Percentiles rank a stretch among this genome's conserved stretches.
phyloP scores from a whole-genome alignment of 371 early-diverging fungal species.

The Blakeslea trispora region DNA sequence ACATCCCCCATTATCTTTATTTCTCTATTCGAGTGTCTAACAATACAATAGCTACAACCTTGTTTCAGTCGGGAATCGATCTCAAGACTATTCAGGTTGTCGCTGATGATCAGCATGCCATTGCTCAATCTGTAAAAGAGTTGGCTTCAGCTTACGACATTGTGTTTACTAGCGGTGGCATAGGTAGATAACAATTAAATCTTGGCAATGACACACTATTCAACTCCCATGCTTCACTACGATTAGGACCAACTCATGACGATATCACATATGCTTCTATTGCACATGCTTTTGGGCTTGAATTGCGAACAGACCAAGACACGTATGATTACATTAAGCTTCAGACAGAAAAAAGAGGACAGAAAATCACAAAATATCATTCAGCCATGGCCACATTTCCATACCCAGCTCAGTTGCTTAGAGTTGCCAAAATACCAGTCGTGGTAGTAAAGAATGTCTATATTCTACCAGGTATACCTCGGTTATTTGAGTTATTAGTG shows the following conservation, averaged over 20 bases:
- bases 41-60: slow-evolving; percentile 40
- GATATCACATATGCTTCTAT: slow-evolving; percentile 72
- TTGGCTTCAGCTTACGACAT: slow-evolving; percentile 50
- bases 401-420: slow-evolving; percentile 31
- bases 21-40: background rate
- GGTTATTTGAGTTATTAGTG: slow-evolving; percentile 53
- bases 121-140: slow-evolving; percentile 43
- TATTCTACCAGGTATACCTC: slow-evolving; percentile 68
- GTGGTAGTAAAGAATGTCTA: slow-evolving; percentile 60
- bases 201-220: too few species aligned
- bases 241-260: slow-evolving; percentile 64
- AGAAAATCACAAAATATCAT: slow-evolving; percentile 22
- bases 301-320: slow-evolving; percentile 46
- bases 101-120: slow-evolving; percentile 50
- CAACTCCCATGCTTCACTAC: too few species aligned
- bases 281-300: slow-evolving; percentile 59
- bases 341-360: slow-evolving; percentile 18
- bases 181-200: too few species aligned
- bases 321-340: slow-evolving; percentile 56
- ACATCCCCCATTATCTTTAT: too few species aligned
- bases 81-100: slow-evolving; percentile 59
- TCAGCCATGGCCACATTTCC: slow-evolving; percentile 70
- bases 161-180: slow-evolving; percentile 74
- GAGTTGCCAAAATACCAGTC: slow-evolving; percentile 57
- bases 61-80: slow-evolving; percentile 61